These are phyloP conservation scores for Rhizopogon parksii DNA, from an alignment of 1,284 basidiomycete species.

Conservation along the genomic window DNA sequence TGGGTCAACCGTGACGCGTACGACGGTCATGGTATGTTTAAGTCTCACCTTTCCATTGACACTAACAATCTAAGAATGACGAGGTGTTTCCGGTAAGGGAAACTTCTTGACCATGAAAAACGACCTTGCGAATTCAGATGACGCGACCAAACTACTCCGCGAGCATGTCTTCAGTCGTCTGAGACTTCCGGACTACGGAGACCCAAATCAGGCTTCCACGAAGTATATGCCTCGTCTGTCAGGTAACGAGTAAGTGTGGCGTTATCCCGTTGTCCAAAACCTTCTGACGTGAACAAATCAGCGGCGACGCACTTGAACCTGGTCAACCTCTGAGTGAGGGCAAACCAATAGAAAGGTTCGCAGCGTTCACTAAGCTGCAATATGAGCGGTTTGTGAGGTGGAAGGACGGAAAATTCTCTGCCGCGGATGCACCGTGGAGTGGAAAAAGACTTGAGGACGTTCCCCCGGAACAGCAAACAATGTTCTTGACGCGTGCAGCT, in stretches of 20 bases:
- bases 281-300: not conserved
- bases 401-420: not conserved
- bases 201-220: conserved; percentile 11
- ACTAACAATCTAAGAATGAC: not conserved
- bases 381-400: not conserved
- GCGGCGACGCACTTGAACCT: conserved; percentile 3
- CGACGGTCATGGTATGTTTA: conserved; percentile 16
- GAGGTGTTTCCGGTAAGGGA: conserved; percentile 12
- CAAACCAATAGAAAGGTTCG: conserved; percentile 13
- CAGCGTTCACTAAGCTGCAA: conserved; percentile 20
- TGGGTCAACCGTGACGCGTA: conserved; percentile 20
- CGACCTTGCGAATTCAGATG: conserved; percentile 1
- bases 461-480: conserved; percentile 15
- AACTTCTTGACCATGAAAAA: conserved; percentile 11
- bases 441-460: conserved; percentile 20
- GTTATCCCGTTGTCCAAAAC: not conserved
- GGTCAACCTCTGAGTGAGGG: not conserved
- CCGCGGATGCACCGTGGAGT: conserved; percentile 21
- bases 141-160: not conserved
- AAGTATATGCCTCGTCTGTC: conserved; percentile 29
- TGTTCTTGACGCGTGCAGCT: conserved; percentile 22
- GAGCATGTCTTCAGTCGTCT: conserved; percentile 15
- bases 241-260: conserved; percentile 17
- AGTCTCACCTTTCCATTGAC: not conserved
- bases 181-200: conserved; percentile 12